Base-by-base conservation (phyloP, 108 stramenopile species). In the Skeletonema tropicum region DNA sequence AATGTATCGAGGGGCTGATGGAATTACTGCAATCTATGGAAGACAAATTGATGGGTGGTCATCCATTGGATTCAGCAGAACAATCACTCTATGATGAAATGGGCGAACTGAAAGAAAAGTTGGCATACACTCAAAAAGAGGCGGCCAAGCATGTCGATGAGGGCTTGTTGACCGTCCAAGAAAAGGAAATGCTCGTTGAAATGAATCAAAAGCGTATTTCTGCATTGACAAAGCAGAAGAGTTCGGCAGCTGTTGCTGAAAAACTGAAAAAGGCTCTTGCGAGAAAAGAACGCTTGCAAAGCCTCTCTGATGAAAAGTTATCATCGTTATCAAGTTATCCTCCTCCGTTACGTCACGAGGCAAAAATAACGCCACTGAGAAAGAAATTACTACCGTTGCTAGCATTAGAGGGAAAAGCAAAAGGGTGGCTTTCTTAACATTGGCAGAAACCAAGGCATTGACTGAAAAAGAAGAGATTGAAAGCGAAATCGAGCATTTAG, bases 51-150 rank as follows among this genome's bases (percentile, higher is more conserved):
- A n/a, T n/a, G n/a, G n/a, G n/a, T n/a, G n/a, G n/a, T n/a, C n/a
- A n/a, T n/a, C n/a, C n/a, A n/a, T n/a, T n/a, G n/a, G n/a, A n/a
- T n/a, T n/a, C n/a, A n/a, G n/a, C n/a, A n/a, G n/a, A n/a, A n/a
- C n/a, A 97, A 82, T 71, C 77, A 6, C 84, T 98, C 31, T 97
- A 97, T 68, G 95, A 97, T 70, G 65, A 70, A 9, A 74, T 90
- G n/a, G 73, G 65, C 3, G 83, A 88, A 7, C 74, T 93, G 63
- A 82, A 87, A 61, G 83, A 90, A 52, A 95, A 95, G 65, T 76
- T 83, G 69, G 64, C 72, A 8, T 62, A 80, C 21, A 80, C 89
- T 12, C 80, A 86, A 66, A 86, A 88, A 33, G 71, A 81, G 52
- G 89, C 89, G 81, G 81, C 79, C 14, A 70, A 66, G n/a, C 94